These are phyloP conservation scores for Eutypa lata DNA, from an alignment of 2,329 filamentous ascomycete species.

Conservation along the genomic window DNA sequence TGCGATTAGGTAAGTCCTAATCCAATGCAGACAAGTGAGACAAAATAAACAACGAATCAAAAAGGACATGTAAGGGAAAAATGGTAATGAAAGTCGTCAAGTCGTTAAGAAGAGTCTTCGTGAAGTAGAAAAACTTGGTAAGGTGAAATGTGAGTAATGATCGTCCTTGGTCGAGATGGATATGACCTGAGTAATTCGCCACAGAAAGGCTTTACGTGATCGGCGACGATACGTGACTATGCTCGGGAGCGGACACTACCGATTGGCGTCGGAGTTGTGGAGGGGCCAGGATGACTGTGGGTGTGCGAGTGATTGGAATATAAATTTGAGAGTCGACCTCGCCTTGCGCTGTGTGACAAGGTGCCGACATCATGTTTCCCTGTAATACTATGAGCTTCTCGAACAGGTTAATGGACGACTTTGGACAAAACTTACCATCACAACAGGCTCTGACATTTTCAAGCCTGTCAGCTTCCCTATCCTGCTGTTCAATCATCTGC, in stretches of 20 bases:
- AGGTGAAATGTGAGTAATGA: neutral
- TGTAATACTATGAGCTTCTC: conserved; percentile 29
- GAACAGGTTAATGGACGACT: neutral
- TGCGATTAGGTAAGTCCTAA: neutral
- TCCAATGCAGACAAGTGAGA: neutral
- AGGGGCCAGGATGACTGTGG: conserved; percentile 34
- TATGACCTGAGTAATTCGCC: neutral
- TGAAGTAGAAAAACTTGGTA: neutral
- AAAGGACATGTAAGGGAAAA: neutral
- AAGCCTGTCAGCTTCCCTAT: conserved; percentile 72
- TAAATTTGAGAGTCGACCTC: conserved; percentile 36
- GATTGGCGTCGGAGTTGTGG: conserved; percentile 33
- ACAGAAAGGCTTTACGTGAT: neutral
- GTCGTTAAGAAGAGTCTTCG: neutral
- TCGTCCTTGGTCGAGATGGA: neutral
- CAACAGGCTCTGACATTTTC: conserved; percentile 98
- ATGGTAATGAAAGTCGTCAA: neutral
- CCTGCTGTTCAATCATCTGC: conserved; percentile 74
- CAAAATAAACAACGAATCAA: neutral
- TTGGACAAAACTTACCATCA: conserved; percentile 67
- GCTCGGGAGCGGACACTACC: conserved; percentile 34
- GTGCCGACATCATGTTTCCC: conserved; percentile 73
- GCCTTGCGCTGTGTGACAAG: conserved; percentile 46
- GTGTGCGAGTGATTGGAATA: conserved; percentile 26
- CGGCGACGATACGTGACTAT: conserved; percentile 15